phyloP scores from a whole-genome alignment of 2,329 filamentous ascomycete genomes.

The Penicillium janthinellum region DNA sequence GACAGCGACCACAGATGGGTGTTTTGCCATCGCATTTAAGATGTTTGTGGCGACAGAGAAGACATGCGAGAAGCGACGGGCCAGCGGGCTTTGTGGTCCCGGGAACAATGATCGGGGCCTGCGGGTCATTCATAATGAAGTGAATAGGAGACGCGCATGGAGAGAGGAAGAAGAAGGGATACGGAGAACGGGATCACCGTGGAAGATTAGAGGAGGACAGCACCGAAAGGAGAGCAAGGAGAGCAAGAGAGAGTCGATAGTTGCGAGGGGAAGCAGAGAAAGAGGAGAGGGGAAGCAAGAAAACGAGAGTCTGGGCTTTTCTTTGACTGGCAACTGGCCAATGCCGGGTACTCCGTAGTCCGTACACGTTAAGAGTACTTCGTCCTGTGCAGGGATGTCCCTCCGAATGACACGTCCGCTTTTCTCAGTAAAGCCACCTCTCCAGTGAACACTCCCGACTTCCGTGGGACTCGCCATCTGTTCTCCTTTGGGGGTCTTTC shows the following conservation, averaged over 20 bases:
- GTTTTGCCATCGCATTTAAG: slow-evolving; percentile 73
- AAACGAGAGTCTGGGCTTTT: background rate
- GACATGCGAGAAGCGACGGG: slow-evolving; percentile 50
- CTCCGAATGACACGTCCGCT: too few species aligned
- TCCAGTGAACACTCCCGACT: too few species aligned
- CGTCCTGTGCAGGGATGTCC: too few species aligned
- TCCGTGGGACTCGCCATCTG: too few species aligned
- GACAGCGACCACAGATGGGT: slow-evolving; percentile 68
- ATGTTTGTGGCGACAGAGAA: slow-evolving; percentile 60
- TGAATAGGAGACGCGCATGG: slow-evolving; percentile 4
- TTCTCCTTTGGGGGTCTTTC: background rate
- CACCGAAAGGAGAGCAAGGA: background rate
- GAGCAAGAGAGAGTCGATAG: background rate
- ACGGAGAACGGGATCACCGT: background rate
- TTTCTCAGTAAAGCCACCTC: too few species aligned
- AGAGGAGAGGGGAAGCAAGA: background rate
- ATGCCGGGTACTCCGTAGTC: too few species aligned
- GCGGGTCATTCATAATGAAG: slow-evolving; percentile 32
- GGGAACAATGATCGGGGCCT: slow-evolving; percentile 17
- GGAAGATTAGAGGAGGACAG: background rate
- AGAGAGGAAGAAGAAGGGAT: background rate
- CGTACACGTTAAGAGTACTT: too few species aligned
- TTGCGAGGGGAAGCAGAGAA: background rate
- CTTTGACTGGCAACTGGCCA: too few species aligned
- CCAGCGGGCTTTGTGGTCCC: slow-evolving; percentile 29